Evolutionary conservation across 2,329 filamentous ascomycete genomes (phyloP).

Genomic region (Zymoseptoria pseudotritici): DNA sequence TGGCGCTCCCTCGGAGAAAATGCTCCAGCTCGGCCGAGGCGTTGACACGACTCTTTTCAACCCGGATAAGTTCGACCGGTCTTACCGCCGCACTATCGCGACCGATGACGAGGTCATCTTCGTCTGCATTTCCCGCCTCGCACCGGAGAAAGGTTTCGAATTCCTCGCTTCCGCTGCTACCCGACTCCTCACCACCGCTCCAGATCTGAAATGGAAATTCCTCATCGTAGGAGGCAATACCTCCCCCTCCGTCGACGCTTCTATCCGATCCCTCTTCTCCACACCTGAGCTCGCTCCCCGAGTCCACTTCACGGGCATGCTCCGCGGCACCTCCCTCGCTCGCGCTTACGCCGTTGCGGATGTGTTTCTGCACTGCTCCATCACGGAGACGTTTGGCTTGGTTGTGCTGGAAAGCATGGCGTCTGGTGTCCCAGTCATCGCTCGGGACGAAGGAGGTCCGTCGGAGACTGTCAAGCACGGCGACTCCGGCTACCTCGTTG

Average conservation of each 20-base stretch:
- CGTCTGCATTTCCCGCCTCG: slow-evolving; percentile 58
- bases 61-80: slow-evolving; percentile 45
- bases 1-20: slow-evolving; percentile 49
- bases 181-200: slow-evolving; percentile 47
- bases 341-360: slow-evolving; percentile 61
- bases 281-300: slow-evolving; percentile 44
- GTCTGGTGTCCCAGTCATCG: slow-evolving; percentile 61
- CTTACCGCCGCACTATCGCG: slow-evolving; percentile 48
- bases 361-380: slow-evolving; percentile 63
- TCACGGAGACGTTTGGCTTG: slow-evolving; percentile 65
- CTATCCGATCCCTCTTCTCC: slow-evolving; percentile 53
- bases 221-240: slow-evolving; percentile 62
- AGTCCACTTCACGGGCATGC: slow-evolving; percentile 61
- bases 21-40: slow-evolving; percentile 56
- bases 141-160: slow-evolving; percentile 63
- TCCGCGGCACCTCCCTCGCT: slow-evolving; percentile 54
- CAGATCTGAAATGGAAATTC: slow-evolving; percentile 51
- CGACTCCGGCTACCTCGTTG: slow-evolving; percentile 54
- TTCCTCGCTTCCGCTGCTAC: slow-evolving; percentile 54
- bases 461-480: slow-evolving; percentile 58
- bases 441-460: slow-evolving; percentile 61
- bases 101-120: slow-evolving; percentile 58
- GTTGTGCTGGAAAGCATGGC: slow-evolving; percentile 67
- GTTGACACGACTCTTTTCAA: slow-evolving; percentile 58
- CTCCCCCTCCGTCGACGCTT: slow-evolving; percentile 54